Evolutionary conservation across 31 red algal species (phyloP), one percentile per base, ranked within the genome.

Genomic region (Odonthalia washingtoniensis): DNA sequence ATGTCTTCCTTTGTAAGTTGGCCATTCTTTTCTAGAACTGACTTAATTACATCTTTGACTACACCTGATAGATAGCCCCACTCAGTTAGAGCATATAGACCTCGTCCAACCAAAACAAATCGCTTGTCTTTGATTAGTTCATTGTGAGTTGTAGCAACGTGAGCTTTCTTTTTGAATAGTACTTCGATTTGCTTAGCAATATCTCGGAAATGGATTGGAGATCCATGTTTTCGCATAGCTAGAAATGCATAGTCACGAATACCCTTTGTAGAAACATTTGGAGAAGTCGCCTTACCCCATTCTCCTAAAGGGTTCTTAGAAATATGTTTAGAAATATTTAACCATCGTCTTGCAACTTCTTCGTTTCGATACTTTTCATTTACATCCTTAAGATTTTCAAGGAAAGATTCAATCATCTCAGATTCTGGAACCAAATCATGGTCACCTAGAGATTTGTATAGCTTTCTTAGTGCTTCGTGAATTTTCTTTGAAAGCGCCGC

Each of bases 251-350:
- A 67, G 33, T 67, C 64, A 33, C 64, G 64, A 35, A 67, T 35
- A 33, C 64, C 64, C 27, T 35, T 30, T 67, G 64, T 67, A 33
- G 27, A 33, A 35, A 67, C 33, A 67, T 67, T 67, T 67, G 64
- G 64, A 33, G 64, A 67, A 67, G 27, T 35, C 64, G 33, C 33
- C 33, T 35, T 67, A 33, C 64, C 64, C 64, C 64, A 67, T 67
- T 35, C 30, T 67, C 64, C 64, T 35, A 67, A 33, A 33, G 27
- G 64, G 33, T 67, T 67, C 64, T 67, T 67, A 67, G 30, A 30
- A 67, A 67, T 67, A 33, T 67, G 27, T 67, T 67, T 67, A 35
- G 64, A 67, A 33, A 67, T 30, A 33, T 67, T 67, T 67, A 67
- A 35, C 64, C 64, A 67, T 35, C 27, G 64, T 67, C 33, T 67